These are phyloP conservation scores for Kuraishia piskuri DNA, from an alignment of 805 yeast species.

Conservation along the genomic window DNA sequence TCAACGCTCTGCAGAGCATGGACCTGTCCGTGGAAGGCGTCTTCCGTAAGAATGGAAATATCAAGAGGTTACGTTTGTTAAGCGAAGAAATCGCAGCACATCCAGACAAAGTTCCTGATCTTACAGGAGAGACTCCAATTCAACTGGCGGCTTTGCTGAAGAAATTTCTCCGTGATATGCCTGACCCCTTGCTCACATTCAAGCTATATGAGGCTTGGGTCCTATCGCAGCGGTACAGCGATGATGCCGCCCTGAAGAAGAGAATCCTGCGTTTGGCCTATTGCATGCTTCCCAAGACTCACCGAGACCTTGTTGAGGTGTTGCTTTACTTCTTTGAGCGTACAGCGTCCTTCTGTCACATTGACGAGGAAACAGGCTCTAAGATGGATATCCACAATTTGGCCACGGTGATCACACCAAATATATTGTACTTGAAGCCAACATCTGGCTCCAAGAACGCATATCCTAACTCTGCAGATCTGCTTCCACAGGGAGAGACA, in stretches of 20 bases:
- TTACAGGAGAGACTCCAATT: slow-evolving; percentile 69
- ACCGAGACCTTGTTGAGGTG: slow-evolving; percentile 83
- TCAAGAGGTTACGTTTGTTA: slow-evolving; percentile 66
- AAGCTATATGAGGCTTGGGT: slow-evolving; percentile 75
- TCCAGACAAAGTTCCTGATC: slow-evolving; percentile 65
- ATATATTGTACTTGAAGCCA: slow-evolving; percentile 60
- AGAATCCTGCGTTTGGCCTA: slow-evolving; percentile 56
- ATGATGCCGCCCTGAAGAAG: slow-evolving; percentile 35
- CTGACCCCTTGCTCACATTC: slow-evolving; percentile 80
- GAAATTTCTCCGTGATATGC: slow-evolving; percentile 85
- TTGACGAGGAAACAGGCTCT: slow-evolving; percentile 78
- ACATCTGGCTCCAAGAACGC: background rate
- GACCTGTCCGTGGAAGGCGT: slow-evolving; percentile 96
- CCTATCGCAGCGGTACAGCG: slow-evolving; percentile 42
- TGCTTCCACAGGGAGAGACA: slow-evolving; percentile 43
- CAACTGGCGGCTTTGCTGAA: slow-evolving; percentile 91
- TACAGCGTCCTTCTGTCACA: slow-evolving; percentile 92
- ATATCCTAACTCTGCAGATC: slow-evolving; percentile 7
- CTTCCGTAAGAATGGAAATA: slow-evolving; percentile 93
- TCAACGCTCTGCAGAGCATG: slow-evolving; percentile 75
- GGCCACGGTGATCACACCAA: slow-evolving; percentile 94
- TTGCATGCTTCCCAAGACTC: slow-evolving; percentile 70
- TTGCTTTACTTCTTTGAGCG: slow-evolving; percentile 79
- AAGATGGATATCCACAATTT: slow-evolving; percentile 95
- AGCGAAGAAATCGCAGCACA: slow-evolving; percentile 64